Percentiles rank a stretch among this genome's conserved stretches.
Conservation (phyloP, 2,329 filamentous ascomycete species). For the Microdochium paspali region DNA sequence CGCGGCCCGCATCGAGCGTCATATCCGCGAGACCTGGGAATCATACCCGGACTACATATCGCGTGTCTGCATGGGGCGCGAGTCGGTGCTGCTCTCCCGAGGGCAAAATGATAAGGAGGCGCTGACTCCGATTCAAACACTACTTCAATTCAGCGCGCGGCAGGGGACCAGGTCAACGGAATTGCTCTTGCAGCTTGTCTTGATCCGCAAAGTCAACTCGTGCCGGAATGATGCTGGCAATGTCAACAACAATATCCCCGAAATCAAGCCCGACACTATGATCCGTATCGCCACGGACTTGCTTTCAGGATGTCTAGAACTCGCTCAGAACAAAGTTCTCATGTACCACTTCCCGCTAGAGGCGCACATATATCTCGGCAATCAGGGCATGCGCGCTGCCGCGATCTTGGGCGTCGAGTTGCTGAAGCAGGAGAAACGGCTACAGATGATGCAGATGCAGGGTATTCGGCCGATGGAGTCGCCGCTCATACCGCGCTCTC, state of each 20-base stretch:
- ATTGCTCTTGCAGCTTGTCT: background rate
- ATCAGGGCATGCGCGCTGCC: background rate
- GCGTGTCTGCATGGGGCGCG: background rate
- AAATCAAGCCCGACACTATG: background rate
- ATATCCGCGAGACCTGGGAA: constrained; percentile 12
- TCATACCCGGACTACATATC: constrained; percentile 15
- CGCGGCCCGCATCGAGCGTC: constrained; percentile 8
- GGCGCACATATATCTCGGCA: background rate
- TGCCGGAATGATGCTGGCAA: background rate
- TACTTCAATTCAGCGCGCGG: background rate
- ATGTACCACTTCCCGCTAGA: background rate
- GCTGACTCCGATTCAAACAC: background rate
- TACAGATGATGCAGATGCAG: background rate
- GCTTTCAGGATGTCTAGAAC: background rate
- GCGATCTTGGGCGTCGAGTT: background rate
- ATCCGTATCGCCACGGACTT: background rate
- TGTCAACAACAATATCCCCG: background rate
- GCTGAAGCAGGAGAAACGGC: constrained; percentile 1
- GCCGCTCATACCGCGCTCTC: constrained; percentile 21
- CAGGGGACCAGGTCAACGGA: background rate
- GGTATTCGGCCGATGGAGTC: background rate
- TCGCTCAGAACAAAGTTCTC: background rate
- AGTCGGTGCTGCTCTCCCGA: background rate
- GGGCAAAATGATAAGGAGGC: background rate
- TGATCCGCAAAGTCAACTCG: background rate